These are phyloP conservation scores for Boletus pseudo-olivaceus DNA, from an alignment of 768 basidiomycete genomes.

Conservation along the genomic window DNA sequence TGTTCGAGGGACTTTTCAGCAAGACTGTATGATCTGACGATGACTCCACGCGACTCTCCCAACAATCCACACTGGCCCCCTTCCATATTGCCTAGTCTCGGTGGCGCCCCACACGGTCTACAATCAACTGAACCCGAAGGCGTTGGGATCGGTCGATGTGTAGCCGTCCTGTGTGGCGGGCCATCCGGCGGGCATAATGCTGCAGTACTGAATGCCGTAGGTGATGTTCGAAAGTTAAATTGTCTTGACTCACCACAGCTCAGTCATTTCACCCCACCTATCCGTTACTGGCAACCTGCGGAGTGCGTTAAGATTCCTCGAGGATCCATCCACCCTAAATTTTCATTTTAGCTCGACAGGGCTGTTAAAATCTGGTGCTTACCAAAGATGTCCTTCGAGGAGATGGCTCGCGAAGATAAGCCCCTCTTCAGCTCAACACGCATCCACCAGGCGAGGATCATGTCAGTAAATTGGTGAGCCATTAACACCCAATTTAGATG, in stretches of 20 bases:
- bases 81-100: slow-evolving; percentile 44
- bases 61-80: slow-evolving; percentile 63
- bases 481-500: neutral
- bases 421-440: slow-evolving; percentile 67
- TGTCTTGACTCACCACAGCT: neutral
- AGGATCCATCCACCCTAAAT: neutral
- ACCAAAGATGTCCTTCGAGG: slow-evolving; percentile 35
- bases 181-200: slow-evolving; percentile 71
- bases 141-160: slow-evolving; percentile 53
- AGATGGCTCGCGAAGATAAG: slow-evolving; percentile 63
- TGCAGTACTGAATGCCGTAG: slow-evolving; percentile 63
- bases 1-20: slow-evolving; percentile 71
- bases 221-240: slow-evolving; percentile 12
- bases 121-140: slow-evolving; percentile 61
- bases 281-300: slow-evolving; percentile 74
- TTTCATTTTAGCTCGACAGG: slow-evolving; percentile 56
- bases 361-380: slow-evolving; percentile 74
- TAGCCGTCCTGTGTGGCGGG: slow-evolving; percentile 63
- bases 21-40: slow-evolving; percentile 63
- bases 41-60: slow-evolving; percentile 30
- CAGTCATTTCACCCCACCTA: slow-evolving; percentile 66
- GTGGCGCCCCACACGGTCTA: slow-evolving; percentile 68
- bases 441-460: slow-evolving; percentile 62
- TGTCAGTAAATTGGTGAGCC: slow-evolving; percentile 60
- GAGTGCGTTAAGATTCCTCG: slow-evolving; percentile 42